Conservation (phyloP, 75 land plant genomes). For the Selaginella tamariscina region DNA sequence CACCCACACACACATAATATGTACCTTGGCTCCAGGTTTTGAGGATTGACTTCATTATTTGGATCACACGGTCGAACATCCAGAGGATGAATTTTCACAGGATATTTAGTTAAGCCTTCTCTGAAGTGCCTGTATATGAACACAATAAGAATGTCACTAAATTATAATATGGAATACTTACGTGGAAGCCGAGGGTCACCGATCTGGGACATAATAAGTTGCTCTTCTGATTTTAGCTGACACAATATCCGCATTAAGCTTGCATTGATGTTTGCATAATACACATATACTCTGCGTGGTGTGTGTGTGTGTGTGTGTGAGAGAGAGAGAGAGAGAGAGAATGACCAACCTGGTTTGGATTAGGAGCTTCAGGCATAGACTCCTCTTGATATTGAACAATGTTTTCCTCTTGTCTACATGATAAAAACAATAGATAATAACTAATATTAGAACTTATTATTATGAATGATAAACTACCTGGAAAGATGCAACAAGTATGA, state of each 20-base stretch:
- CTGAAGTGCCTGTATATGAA: neutral
- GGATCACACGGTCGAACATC: slow-evolving; percentile 68
- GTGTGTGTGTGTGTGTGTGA: too few species aligned
- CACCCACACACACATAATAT: neutral
- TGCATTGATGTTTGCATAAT: too few species aligned
- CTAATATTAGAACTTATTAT: too few species aligned
- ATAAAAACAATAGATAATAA: neutral
- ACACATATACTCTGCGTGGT: too few species aligned
- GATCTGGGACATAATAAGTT: slow-evolving; percentile 44
- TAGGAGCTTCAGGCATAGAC: slow-evolving; percentile 71
- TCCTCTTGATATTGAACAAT: slow-evolving; percentile 77
- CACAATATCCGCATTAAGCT: neutral
- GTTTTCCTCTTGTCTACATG: slow-evolving; percentile 67
- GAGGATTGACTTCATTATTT: slow-evolving; percentile 23
- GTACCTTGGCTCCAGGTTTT: slow-evolving; percentile 62
- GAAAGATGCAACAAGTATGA: slow-evolving; percentile 78
- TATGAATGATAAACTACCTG: slow-evolving; percentile 31
- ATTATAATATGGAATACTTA: slow-evolving; percentile 20
- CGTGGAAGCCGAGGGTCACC: slow-evolving; percentile 89
- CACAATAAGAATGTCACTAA: neutral
- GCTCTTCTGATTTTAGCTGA: slow-evolving; percentile 61
- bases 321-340: slow-evolving; percentile 1
- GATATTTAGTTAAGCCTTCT: neutral
- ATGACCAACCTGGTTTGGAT: slow-evolving; percentile 44
- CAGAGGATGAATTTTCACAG: slow-evolving; percentile 40